Evolutionary conservation across 768 basidiomycete genomes (phyloP), one percentile per base, ranked within the genome.

Genomic region (Solioccasus polychromus): DNA sequence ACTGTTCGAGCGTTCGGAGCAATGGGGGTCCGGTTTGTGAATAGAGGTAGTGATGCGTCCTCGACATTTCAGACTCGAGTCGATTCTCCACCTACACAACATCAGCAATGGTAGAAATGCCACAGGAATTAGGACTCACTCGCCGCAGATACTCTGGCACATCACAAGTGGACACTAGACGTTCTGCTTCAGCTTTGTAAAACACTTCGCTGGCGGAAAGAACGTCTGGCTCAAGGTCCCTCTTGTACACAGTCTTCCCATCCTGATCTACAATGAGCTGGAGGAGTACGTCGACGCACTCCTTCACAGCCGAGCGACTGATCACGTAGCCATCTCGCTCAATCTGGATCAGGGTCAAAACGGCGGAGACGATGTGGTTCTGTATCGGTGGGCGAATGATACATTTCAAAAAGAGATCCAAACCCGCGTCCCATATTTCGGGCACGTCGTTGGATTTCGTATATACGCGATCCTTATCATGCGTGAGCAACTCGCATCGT

Each of bases 241-340:
- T 76, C 52, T 83, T 80, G 71, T 98, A 99, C 5, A 93, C 78
- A 0, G 82, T 83, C 45, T 63, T 67, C 29, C 70, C 75, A 17
- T 69, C 71, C 18, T 67, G 67, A 15, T 74, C 74, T 25, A 76
- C 73, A 9, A 74, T 68, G 23, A 98, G 76, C 45, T 83, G 77
- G 30, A 88, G 68, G 36, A 96, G 77, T 35, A 97, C 83, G 32
- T 92, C 89, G 18, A 94, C 83, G 51, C 88, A 92, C 53, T 86
- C 88, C 59, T 90, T 88, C 41, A 97, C 82, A 3, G 89, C 83
- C 2, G 92, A 91, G n/a, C 88, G 85, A 58, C 90, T 91, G 59
- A 98, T 92, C 36, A 79, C 79, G 59, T 87, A 88, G 20, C 93
- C 93, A 51, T 94, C 87, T 14, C 96, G 85, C 58, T 99, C 96